These are phyloP conservation scores for Paramecium octaurelia DNA, from an alignment of 73 alveolate species.

Conservation along the genomic window DNA sequence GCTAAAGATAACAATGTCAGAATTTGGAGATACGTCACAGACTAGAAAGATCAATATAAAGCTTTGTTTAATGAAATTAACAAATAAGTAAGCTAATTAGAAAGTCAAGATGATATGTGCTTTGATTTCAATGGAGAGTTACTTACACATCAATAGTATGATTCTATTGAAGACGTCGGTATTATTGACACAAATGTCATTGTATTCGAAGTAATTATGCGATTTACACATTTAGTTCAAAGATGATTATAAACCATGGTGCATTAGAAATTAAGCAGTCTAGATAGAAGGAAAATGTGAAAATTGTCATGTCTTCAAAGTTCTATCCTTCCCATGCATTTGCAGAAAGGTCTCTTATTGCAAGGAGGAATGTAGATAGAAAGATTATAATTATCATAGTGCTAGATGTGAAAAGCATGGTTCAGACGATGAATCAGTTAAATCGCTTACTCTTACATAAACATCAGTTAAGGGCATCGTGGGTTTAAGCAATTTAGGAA, in stretches of 20 bases:
- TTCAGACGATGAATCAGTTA: constrained; percentile 49
- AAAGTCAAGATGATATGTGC: background rate
- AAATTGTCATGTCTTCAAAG: constrained; percentile 57
- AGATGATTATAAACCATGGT: constrained; percentile 29
- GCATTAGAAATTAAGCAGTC: constrained; percentile 40
- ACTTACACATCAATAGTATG: background rate
- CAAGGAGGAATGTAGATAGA: constrained; percentile 63
- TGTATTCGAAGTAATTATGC: background rate
- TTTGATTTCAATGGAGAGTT: constrained; percentile 21
- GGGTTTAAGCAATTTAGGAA: constrained; percentile 95
- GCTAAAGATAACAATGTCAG: constrained; percentile 32
- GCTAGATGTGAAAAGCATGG: constrained; percentile 66
- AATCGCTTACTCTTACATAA: background rate
- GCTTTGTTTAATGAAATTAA: background rate
- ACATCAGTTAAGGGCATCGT: constrained; percentile 73
- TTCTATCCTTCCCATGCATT: constrained; percentile 57
- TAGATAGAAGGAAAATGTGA: constrained; percentile 68
- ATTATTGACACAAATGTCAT: background rate
- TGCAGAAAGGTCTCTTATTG: constrained; percentile 75
- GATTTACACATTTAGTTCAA: background rate
- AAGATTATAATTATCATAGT: constrained; percentile 70
- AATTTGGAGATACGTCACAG: constrained; percentile 13
- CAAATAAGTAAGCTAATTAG: background rate
- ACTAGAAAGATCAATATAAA: background rate
- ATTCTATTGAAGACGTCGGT: constrained; percentile 2